Evolutionary conservation across 1,284 basidiomycete species (phyloP).

Genomic region (Termitomyces sp.): DNA sequence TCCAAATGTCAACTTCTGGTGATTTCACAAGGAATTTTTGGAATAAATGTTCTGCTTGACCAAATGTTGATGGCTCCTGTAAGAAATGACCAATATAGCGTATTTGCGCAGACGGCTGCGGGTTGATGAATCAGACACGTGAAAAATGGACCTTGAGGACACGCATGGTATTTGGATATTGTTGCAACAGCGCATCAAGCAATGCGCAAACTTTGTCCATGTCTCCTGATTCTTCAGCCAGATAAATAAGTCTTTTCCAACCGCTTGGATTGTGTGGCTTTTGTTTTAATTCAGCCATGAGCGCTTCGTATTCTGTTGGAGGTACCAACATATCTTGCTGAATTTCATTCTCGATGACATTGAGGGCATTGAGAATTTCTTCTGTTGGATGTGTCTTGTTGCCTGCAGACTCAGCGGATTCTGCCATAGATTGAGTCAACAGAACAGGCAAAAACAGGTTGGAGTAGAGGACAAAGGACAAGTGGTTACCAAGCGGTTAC

Average conservation of each 20-base stretch:
- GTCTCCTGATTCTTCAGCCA: slow-evolving; percentile 63
- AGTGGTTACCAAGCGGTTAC: not conserved
- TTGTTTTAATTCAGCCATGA: slow-evolving; percentile 31
- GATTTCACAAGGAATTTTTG: slow-evolving; percentile 77
- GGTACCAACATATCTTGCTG: slow-evolving; percentile 15
- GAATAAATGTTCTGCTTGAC: slow-evolving; percentile 74
- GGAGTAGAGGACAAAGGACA: not conserved
- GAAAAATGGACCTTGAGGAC: slow-evolving; percentile 13
- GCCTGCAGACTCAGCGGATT: slow-evolving; percentile 17
- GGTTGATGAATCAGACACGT: slow-evolving; percentile 15
- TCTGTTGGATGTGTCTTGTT: slow-evolving; percentile 28
- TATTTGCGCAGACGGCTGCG: slow-evolving; percentile 67
- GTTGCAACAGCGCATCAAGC: slow-evolving; percentile 70
- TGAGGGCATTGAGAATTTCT: slow-evolving; percentile 29
- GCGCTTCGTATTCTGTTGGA: slow-evolving; percentile 31
- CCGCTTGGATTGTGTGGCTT: slow-evolving; percentile 54
- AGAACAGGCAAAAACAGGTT: slow-evolving; percentile 6
- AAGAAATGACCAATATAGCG: slow-evolving; percentile 80
- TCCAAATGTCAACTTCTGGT: slow-evolving; percentile 82
- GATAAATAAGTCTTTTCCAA: slow-evolving; percentile 64
- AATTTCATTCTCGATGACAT: slow-evolving; percentile 24
- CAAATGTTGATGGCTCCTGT: slow-evolving; percentile 52
- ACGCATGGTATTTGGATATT: slow-evolving; percentile 75
- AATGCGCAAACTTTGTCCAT: slow-evolving; percentile 62
- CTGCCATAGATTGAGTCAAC: slow-evolving; percentile 10